A percentile compares a stretch with the other conserved stretches of the same genome.
phyloP scores from a whole-genome alignment of 257 asterid genomes.

The Solanum gracilifrons region DNA sequence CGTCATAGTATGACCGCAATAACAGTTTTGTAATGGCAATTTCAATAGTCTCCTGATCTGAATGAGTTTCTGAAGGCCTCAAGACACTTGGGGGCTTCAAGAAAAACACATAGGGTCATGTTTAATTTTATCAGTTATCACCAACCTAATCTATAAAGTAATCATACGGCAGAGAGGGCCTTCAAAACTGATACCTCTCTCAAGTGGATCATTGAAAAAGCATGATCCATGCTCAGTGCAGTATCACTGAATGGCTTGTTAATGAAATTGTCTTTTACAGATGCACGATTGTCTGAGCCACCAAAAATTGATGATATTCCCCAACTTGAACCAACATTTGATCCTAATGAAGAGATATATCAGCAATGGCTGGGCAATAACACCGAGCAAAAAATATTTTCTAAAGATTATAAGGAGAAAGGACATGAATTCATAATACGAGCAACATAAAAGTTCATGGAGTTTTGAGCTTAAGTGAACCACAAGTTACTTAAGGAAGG shows the following conservation, averaged over 20 bases:
- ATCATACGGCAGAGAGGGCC: not conserved
- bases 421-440: not conserved
- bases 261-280: constrained; percentile 43
- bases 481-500: not conserved
- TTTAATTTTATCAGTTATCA: not conserved
- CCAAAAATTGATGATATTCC: constrained; percentile 96
- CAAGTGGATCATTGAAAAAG: constrained; percentile 60
- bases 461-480: not conserved
- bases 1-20: constrained; percentile 70
- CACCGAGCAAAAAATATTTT: not conserved
- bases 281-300: constrained; percentile 40
- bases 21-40: constrained; percentile 58
- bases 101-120: not conserved
- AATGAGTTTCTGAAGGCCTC: constrained; percentile 66
- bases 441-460: not conserved
- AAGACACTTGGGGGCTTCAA: constrained; percentile 72
- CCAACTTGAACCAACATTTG: constrained; percentile 61
- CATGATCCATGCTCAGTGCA: constrained; percentile 42
- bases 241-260: constrained; percentile 48
- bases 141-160: not conserved
- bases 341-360: constrained; percentile 25
- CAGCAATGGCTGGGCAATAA: not conserved
- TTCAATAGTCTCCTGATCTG: constrained; percentile 62
- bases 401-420: not conserved
- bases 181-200: constrained; percentile 44